Evolutionary conservation across 2,329 filamentous ascomycete species (phyloP), one percentile per base, ranked within the genome.

Genomic region (Paramyrothecium roridum): DNA sequence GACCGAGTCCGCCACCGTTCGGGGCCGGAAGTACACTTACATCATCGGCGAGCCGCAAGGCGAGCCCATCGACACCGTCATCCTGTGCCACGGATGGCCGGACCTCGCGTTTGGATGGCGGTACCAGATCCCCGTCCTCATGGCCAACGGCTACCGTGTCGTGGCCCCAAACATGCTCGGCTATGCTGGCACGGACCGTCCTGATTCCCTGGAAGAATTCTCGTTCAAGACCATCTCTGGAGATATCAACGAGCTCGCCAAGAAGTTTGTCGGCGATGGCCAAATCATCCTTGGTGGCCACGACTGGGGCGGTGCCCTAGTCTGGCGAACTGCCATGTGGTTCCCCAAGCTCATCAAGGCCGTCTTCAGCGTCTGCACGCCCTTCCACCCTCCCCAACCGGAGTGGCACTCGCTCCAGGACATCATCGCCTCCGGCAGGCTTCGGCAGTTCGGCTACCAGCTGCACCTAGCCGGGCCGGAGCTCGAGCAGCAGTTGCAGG

Each of bases 31-130:
- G 34, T 96, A 95, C 75, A 83, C 80, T 65, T 88, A 87, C 68
- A 76, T 86, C 56, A 70, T 85, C 30, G 80, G 78, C 47, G 76
- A 81, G 61, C 80, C 84, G 2, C 60, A 70, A 62, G 67, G 70
- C 48, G 67, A 71, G 46, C 74, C 74, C 34, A 63, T 72, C 54
- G 79, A 76, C 48, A 84, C 81, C 17, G 73, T 84, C 53, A 71
- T 85, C 56, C 74, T 82, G 12, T 56, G 90, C 66, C 89, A 92
- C 72, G 93, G 93, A 61, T 96, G 87, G 74, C 93, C 93, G 1
- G 92, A 96, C 72, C 73, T 95, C 19, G 84, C 85, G 10, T 86
- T 92, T 67, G 91, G 89, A 67, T 98, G 93, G 93, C 87, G 93
- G 58, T 88, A 90, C 73, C 93, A 97, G 72, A 89, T 97, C 57